Evolutionary conservation across 352 stramenopile genomes (phyloP).

Genomic region (Phytophthora pistaciae): DNA sequence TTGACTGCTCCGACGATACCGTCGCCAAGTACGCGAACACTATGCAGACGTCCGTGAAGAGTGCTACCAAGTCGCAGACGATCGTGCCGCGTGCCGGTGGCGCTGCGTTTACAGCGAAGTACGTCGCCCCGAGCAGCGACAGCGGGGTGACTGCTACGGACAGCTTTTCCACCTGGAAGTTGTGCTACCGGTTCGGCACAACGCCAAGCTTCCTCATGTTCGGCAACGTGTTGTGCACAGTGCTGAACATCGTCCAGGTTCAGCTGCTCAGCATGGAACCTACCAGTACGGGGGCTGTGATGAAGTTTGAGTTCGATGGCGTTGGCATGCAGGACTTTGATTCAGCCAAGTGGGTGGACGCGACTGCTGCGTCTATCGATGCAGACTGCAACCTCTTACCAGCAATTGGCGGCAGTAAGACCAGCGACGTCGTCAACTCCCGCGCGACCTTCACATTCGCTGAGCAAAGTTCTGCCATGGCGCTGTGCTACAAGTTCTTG

Average conservation of each 20-base stretch:
- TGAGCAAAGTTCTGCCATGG: constrained; percentile 47
- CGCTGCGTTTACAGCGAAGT: constrained; percentile 47
- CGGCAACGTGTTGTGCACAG: constrained; percentile 62
- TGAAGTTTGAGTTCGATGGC: constrained; percentile 72
- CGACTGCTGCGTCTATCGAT: constrained; percentile 32
- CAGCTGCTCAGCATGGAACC: constrained; percentile 42
- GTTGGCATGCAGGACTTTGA: constrained; percentile 73
- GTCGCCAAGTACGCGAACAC: constrained; percentile 42
- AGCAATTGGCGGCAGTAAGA: constrained; percentile 48
- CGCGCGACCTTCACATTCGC: constrained; percentile 55
- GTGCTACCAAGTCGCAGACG: constrained; percentile 36
- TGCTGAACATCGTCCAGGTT: constrained; percentile 62
- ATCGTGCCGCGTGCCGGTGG: constrained; percentile 46
- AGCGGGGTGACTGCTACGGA: constrained; percentile 10
- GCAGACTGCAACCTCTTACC: constrained; percentile 50
- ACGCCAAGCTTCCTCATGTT: constrained; percentile 65
- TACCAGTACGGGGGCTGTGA: constrained; percentile 43
- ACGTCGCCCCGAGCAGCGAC: constrained; percentile 36
- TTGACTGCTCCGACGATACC: constrained; percentile 42
- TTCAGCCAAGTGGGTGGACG: constrained; percentile 61
- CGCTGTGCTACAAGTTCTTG: constrained; percentile 71
- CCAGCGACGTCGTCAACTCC: constrained; percentile 44
- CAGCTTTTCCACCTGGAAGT: constrained; percentile 65
- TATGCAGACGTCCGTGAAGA: constrained; percentile 51
- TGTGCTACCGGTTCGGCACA: constrained; percentile 77